phyloP scores from a whole-genome alignment of 2,329 filamentous ascomycete genomes.

The Coleophoma cylindrospora region DNA sequence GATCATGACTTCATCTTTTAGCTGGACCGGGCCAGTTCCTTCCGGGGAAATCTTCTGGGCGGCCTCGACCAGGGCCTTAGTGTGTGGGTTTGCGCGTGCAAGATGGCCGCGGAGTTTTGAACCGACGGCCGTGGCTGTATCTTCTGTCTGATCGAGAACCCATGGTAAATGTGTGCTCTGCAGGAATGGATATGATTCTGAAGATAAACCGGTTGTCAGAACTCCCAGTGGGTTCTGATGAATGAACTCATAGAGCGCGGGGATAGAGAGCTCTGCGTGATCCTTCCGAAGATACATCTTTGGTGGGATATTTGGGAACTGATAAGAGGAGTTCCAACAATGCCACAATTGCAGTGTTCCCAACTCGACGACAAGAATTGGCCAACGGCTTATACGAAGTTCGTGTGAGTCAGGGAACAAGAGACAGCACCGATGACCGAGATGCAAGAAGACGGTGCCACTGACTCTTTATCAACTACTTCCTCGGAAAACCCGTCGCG shows the following conservation, averaged over 20 bases:
- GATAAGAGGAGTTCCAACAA: too few relatives aligned
- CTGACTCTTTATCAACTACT: too few relatives aligned
- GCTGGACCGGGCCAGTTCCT: conserved; percentile 17
- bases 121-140: conserved; percentile 25
- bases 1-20: conserved; percentile 52
- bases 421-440: too few relatives aligned
- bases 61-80: conserved; percentile 52
- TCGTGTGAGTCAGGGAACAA: too few relatives aligned
- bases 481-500: too few relatives aligned
- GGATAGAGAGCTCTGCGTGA: conserved; percentile 46
- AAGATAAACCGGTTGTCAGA: conserved; percentile 56
- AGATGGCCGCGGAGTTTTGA: conserved; percentile 52
- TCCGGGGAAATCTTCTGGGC: conserved; percentile 13
- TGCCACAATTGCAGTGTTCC: too few relatives aligned
- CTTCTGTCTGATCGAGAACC: conserved; percentile 41
- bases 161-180: conserved; percentile 59
- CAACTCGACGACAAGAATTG: too few relatives aligned
- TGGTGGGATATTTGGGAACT: neutral
- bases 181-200: conserved; percentile 40
- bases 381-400: too few relatives aligned
- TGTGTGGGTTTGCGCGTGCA: conserved; percentile 58
- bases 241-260: conserved; percentile 49
- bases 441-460: too few relatives aligned
- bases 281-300: conserved; percentile 52
- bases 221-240: conserved; percentile 56